phyloP scores from a whole-genome alignment of 108 stramenopile species.

The Nitzschia sp. region DNA sequence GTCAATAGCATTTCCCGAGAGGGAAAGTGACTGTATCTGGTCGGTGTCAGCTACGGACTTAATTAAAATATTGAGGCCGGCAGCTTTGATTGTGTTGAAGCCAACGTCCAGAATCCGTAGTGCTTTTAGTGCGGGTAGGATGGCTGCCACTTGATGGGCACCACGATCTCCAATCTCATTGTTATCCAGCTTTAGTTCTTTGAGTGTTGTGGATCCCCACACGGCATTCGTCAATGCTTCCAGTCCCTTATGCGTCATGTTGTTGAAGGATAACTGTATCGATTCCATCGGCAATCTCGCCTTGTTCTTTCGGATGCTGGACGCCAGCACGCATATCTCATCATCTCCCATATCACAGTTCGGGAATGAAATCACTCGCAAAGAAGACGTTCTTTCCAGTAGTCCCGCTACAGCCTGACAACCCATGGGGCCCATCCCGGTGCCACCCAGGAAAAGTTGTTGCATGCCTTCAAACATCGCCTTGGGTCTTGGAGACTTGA shows the following conservation, averaged over 20 bases:
- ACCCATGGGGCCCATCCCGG: constrained; percentile 61
- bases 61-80: constrained; percentile 77
- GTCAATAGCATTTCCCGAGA: constrained; percentile 81
- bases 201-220: constrained; percentile 75
- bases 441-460: constrained; percentile 81
- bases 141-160: constrained; percentile 70
- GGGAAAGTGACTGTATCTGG: constrained; percentile 49
- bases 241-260: constrained; percentile 69
- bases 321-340: constrained; percentile 57
- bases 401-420: constrained; percentile 72
- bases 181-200: constrained; percentile 82
- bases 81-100: constrained; percentile 71
- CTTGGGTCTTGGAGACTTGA: neutral
- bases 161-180: constrained; percentile 82
- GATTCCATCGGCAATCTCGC: constrained; percentile 62
- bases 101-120: constrained; percentile 75
- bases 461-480: constrained; percentile 47
- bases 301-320: constrained; percentile 64
- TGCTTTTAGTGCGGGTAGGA: constrained; percentile 54
- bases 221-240: constrained; percentile 78
- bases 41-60: constrained; percentile 73
- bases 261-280: constrained; percentile 80
- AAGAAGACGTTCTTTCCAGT: constrained; percentile 36
- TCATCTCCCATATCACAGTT: constrained; percentile 75
- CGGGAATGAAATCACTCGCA: constrained; percentile 70